Evolutionary conservation across 106 monocot species (phyloP).

Genomic region (Phalaenopsis equestris): DNA sequence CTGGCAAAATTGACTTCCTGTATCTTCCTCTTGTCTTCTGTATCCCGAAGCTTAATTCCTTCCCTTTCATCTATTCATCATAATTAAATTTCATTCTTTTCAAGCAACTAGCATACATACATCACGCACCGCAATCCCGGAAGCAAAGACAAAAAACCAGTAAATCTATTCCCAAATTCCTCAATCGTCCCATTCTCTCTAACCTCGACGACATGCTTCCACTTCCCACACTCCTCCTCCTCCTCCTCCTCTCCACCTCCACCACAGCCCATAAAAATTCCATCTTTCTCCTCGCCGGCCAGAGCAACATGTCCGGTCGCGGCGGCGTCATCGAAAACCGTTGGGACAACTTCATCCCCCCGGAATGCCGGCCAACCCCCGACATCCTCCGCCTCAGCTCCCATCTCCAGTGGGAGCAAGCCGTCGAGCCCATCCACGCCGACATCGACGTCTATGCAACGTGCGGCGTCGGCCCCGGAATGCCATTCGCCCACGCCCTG

Average conservation of each 20-base stretch:
- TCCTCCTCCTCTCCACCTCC: background rate
- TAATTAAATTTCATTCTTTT: no score
- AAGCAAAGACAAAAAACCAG: no score
- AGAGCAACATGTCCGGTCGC: constrained; percentile 63
- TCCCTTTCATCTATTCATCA: no score
- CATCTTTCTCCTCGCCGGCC: constrained; percentile 48
- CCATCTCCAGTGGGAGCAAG: constrained; percentile 27
- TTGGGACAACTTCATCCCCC: constrained; percentile 30
- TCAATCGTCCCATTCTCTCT: no score
- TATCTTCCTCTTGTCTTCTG: no score
- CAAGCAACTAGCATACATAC: no score
- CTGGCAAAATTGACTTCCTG: no score
- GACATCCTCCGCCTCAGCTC: constrained; percentile 58
- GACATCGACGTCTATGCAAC: constrained; percentile 57
- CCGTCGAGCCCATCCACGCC: constrained; percentile 74
- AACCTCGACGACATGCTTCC: no score
- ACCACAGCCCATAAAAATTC: constrained; percentile 12
- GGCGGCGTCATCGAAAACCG: constrained; percentile 29
- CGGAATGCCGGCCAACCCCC: constrained; percentile 30
- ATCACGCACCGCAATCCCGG: no score
- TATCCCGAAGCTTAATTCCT: no score
- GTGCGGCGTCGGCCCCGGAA: constrained; percentile 72
- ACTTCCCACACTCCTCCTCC: background rate
- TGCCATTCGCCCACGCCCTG: constrained; percentile 56
- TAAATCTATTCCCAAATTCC: no score